Evolutionary conservation across 768 basidiomycete genomes (phyloP).

Genomic region (Tulasnella sp.): DNA sequence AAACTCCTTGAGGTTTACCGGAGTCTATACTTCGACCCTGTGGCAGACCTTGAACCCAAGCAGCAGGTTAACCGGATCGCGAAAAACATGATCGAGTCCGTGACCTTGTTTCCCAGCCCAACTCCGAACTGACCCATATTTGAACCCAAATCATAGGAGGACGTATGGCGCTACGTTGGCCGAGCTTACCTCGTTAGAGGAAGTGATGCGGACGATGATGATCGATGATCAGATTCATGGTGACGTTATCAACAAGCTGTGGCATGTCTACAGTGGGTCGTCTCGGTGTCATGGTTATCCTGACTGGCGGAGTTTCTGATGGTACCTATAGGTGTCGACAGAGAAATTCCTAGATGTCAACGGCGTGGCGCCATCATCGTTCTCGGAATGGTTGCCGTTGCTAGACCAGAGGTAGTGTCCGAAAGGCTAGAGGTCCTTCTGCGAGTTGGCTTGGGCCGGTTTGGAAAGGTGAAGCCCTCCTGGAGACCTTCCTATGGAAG

Average conservation of each 20-base stretch:
- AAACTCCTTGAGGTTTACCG: constrained; percentile 82
- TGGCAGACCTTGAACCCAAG: constrained; percentile 62
- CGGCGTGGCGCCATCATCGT: constrained; percentile 92
- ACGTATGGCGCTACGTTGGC: constrained; percentile 90
- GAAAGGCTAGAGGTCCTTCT: constrained; percentile 78
- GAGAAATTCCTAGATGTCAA: constrained; percentile 65
- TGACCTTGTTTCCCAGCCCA: constrained; percentile 6
- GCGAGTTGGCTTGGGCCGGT: constrained; percentile 70
- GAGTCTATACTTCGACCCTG: constrained; percentile 74
- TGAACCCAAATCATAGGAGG: constrained; percentile 37
- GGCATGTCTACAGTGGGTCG: constrained; percentile 86
- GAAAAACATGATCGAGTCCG: constrained; percentile 94
- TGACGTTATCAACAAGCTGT: constrained; percentile 81
- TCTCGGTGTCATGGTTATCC: neutral
- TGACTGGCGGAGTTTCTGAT: neutral
- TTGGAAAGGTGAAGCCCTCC: constrained; percentile 53
- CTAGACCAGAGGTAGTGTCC: constrained; percentile 60
- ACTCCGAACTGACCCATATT: constrained; percentile 5
- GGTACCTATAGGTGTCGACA: constrained; percentile 46
- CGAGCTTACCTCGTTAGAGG: constrained; percentile 89
- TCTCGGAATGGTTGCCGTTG: constrained; percentile 91
- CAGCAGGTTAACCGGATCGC: constrained; percentile 84
- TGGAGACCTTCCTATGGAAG: neutral
- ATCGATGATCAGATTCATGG: constrained; percentile 67
- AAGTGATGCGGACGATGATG: constrained; percentile 96